Base-by-base conservation (phyloP, 176 grass and related monocot species). In the Neostapfia colusana region DNA sequence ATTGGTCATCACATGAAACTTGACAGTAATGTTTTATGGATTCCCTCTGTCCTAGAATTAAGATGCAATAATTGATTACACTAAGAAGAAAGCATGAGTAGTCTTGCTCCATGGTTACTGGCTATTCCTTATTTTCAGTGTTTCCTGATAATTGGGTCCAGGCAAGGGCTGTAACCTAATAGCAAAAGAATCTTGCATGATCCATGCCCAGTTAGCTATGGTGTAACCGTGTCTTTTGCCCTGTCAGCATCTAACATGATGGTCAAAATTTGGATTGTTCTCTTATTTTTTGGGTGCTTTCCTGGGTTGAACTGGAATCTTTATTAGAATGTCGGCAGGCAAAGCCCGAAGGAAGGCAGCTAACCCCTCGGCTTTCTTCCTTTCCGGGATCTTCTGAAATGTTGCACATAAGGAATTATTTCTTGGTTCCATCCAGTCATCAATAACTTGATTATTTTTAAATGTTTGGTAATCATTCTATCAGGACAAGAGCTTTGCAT, bases 1-100 rank as follows among this genome's bases (percentile, higher is more conserved):
- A 76, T 63, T 61, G 42, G 34, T 78, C 10, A 6, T 68, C 34
- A 48, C 50, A 42, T 62, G 60, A 51, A 80, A 59, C 61, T 74
- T 61, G 68, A 46, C 14, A 38, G 37, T n/a, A 76, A 14, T 72
- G 4, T 82, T 48, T 39, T 38, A 73, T n/a, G 9, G n/a, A 39
- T 15, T 12, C 34, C 69, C 5, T 54, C 48, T 64, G 31, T 26
- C 15, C 61, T 67, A 56, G 35, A 56, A 56, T 46, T 4, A 43
- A 15, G 3, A 48, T 16, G 20, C 58, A 10, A 6, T 68, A 68
- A 68, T 31, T 10, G 26, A 56, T 28, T 13, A 43, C 10, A 37
- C 68, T 57, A 68, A 67, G 37, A 23, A 42, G 56, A 79, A 57
- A 56, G 31, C 24, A 68, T 10, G 4, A 27, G 25, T 51, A 20